phyloP scores from a whole-genome alignment of 805 yeast species.

The Tetrapisispora fleetii region DNA sequence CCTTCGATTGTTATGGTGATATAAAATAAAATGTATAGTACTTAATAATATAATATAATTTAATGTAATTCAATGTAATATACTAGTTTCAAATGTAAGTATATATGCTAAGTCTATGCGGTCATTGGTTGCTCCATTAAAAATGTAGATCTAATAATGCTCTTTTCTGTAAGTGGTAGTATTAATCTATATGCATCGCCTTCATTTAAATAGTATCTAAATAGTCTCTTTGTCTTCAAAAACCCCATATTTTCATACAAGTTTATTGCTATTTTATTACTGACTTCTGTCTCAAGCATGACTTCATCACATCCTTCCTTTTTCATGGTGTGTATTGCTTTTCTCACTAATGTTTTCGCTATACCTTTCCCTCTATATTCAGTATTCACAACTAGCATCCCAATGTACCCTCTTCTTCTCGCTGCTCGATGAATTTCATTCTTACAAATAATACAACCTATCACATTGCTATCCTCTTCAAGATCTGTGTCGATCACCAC shows the following conservation, averaged over 20 bases:
- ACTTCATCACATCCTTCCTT: constrained; percentile 70
- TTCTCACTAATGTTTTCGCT: constrained; percentile 60
- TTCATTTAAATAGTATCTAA: constrained; percentile 80
- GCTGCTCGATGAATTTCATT: constrained; percentile 60
- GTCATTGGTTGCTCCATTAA: constrained; percentile 13
- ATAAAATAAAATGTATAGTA: no score
- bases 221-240: constrained; percentile 61
- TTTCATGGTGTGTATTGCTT: constrained; percentile 56
- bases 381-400: constrained; percentile 84
- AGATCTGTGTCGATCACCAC: constrained; percentile 39
- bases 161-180: constrained; percentile 61
- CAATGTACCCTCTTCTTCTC: constrained; percentile 82
- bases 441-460: constrained; percentile 84
- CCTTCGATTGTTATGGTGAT: no score
- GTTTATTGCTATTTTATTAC: constrained; percentile 57
- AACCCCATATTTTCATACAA: constrained; percentile 73
- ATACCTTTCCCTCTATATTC: constrained; percentile 68
- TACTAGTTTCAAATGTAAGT: no score
- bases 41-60: no score
- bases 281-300: constrained; percentile 87
- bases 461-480: constrained; percentile 26
- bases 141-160: constrained; percentile 48
- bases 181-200: constrained; percentile 88
- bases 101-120: no score
- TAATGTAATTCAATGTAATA: no score